Base-by-base conservation (phyloP, 495 filamentous ascomycete species). In the Oidiodendron maius region DNA sequence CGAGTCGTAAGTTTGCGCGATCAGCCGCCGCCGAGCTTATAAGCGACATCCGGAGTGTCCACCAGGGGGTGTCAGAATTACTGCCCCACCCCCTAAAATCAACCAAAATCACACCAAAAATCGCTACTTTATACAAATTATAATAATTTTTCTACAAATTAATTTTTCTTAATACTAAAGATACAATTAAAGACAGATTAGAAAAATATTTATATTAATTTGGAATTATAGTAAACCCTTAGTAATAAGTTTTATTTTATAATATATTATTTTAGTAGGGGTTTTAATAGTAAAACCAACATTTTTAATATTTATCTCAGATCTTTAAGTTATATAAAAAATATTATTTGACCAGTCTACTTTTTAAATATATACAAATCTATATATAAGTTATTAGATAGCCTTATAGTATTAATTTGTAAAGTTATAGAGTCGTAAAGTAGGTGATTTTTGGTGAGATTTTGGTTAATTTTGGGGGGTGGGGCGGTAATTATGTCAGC, bases 21-120 rank as follows among this genome's bases (percentile, higher is more conserved):
- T n/a, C n/a, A n/a, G n/a, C n/a, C n/a, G n/a, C n/a, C n/a, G n/a
- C n/a, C n/a, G n/a, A n/a, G n/a, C n/a, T n/a, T n/a, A n/a, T n/a
- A n/a, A n/a, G n/a, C n/a, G n/a, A n/a, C n/a, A n/a, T n/a, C n/a
- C n/a, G n/a, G n/a, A n/a, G n/a, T n/a, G n/a, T 40, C 13, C 41
- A 44, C 16, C 41, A 44, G 20, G 25, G 41, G 41, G 41, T 44
- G 41, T 24, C 41, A 44, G 41, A 44, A 44, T 44, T 44, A n/a
- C 17, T 22, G 41, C 30, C 15, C 41, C 21, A 20, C 11, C 41
- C 17, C 41, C 26, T 24, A 44, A 26, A 44, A 24, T 24, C 12
- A 32, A 44, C 22, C 17, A 20, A 44, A 44, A n/a, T n/a, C n/a
- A n/a, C n/a, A n/a, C n/a, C n/a, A n/a, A n/a, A n/a, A n/a, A n/a